Evolutionary conservation across 768 basidiomycete species (phyloP), one percentile per base, ranked within the genome.

Genomic region (Trametes meyenii): DNA sequence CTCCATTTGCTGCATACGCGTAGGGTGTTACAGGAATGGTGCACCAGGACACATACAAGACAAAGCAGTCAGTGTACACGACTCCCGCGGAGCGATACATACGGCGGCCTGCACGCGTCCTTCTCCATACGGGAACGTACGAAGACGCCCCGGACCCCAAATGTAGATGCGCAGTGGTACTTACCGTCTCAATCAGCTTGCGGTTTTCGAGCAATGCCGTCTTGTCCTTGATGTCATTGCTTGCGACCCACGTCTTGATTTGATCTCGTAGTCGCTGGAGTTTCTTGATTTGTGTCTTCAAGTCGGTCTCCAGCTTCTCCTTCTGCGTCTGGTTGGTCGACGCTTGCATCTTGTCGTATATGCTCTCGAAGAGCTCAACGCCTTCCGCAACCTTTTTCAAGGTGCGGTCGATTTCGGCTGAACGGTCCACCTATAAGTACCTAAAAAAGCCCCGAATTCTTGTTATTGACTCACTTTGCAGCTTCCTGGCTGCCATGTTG

Each of bases 211-310:
- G 77, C 68, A 99, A 81, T 61, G 85, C 80, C 14, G 87, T 84
- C 85, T 98, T 99, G 85, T 99, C 97, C 81, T 98, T 98, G 76
- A 99, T 97, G 78, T 99, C 97, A 75, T 93, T 94, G 77, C 89
- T 94, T 46, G 94, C 89, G 46, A 96, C 87, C 97, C 97, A 99
- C 2, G 94, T 94, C 78, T 93, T 93, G 75, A 93, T 91, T 79
- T 92, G 90, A 78, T 93, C 90, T 64, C 90, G 79, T 64, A 92
- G 74, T 62, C 90, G 83, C 75, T 93, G 90, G 0, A 93, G 82
- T 74, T 92, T 92, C 87, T 99, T 99, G 72, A 99, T 98, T 81
- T 99, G 97, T 51, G 95, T 96, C 79, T 98, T 95, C 73, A 98
- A 80, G 69, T 98, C 90, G 3, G 83, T 87, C 75, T 99, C 97